phyloP scores from a whole-genome alignment of 306 rosid genomes.

The Quercus robur region DNA sequence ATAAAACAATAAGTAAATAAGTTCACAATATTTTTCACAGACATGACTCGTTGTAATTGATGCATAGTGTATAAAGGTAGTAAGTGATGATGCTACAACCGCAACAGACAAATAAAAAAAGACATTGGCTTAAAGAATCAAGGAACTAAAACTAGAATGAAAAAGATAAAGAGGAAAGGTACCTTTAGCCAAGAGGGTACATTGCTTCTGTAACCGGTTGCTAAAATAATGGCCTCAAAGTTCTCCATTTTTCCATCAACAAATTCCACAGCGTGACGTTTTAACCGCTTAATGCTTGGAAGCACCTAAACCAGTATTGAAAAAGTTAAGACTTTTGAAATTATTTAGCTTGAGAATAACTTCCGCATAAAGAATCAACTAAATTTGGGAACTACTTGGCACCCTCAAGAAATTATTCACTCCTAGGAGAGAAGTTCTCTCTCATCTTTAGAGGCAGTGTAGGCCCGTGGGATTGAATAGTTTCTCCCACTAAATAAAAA shows the following conservation, averaged over 20 bases:
- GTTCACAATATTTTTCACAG: no score
- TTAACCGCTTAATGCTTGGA: constrained; percentile 74
- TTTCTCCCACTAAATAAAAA: constrained; percentile 1
- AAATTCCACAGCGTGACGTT: constrained; percentile 66
- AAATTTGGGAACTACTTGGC: no score
- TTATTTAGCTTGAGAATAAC: neutral
- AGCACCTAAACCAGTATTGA: constrained; percentile 47
- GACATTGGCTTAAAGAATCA: neutral
- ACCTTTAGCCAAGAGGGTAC: constrained; percentile 99
- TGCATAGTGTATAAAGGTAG: no score
- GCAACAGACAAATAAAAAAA: no score
- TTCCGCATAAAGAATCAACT: neutral
- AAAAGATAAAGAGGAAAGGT: neutral
- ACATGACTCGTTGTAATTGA: no score
- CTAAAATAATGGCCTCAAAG: constrained; percentile 83
- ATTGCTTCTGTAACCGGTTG: constrained; percentile 98
- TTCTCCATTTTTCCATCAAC: constrained; percentile 58
- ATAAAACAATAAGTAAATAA: neutral
- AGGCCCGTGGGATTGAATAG: no score
- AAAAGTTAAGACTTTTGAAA: neutral
- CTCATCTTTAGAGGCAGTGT: no score
- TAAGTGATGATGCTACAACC: no score
- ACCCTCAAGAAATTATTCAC: no score
- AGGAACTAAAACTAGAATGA: neutral
- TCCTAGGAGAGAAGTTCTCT: no score